phyloP scores from a whole-genome alignment of 805 yeast species.

The Yarrowia divulgata region DNA sequence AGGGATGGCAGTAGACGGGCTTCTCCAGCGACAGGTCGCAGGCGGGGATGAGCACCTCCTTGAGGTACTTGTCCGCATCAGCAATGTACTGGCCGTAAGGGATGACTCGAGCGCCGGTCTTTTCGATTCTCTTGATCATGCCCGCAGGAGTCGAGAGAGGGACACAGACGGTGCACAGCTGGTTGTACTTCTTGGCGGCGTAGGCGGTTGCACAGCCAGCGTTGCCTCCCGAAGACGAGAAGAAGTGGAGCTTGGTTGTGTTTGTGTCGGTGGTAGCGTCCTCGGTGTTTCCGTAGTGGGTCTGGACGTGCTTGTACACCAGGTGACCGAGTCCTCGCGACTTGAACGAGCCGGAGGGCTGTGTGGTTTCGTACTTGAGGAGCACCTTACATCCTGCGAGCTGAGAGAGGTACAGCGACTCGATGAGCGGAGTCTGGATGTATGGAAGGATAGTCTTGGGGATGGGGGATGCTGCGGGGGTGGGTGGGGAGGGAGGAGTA shows the following conservation, averaged over 20 bases:
- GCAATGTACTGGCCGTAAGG: constrained; percentile 78
- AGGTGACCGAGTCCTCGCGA: constrained; percentile 93
- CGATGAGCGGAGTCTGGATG: constrained; percentile 74
- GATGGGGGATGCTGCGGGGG: constrained; percentile 22
- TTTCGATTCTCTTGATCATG: constrained; percentile 57
- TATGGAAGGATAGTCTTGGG: constrained; percentile 43
- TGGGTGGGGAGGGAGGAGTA: constrained; percentile 26
- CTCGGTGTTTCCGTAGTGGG: constrained; percentile 50
- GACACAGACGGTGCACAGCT: constrained; percentile 63
- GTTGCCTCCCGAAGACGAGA: constrained; percentile 96
- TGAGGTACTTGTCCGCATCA: constrained; percentile 78
- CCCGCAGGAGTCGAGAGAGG: constrained; percentile 58
- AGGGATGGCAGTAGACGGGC: constrained; percentile 89
- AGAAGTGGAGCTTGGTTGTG: constrained; percentile 52
- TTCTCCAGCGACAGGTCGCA: constrained; percentile 61
- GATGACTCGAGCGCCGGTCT: constrained; percentile 61
- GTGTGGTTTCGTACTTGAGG: constrained; percentile 82
- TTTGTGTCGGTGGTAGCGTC: constrained; percentile 26
- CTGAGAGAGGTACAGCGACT: constrained; percentile 76
- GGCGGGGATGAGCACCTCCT: constrained; percentile 69
- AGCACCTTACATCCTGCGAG: constrained; percentile 72
- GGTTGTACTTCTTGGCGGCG: constrained; percentile 75
- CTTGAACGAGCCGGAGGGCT: constrained; percentile 93
- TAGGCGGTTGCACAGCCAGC: constrained; percentile 98
- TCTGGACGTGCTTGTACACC: constrained; percentile 66